phyloP scores from a whole-genome alignment of 164 flowering plant genomes.

The Aristolochia californica region DNA sequence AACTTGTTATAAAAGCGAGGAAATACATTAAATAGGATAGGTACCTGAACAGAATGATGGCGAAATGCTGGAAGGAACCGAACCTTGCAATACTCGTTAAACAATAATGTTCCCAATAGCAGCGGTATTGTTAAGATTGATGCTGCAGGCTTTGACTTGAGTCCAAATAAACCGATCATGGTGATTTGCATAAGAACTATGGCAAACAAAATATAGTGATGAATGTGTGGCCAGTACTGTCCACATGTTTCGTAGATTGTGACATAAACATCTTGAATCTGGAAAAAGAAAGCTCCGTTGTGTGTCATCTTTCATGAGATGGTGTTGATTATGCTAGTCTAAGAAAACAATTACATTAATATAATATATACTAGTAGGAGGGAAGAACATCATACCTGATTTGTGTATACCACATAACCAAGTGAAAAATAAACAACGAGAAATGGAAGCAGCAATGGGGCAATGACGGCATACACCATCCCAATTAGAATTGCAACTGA shows the following conservation, averaged over 20 bases:
- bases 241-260: constrained; percentile 69
- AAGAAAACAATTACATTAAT: no score
- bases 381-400: constrained; percentile 42
- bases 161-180: constrained; percentile 80
- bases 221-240: constrained; percentile 71
- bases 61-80: constrained; percentile 73
- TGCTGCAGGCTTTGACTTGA: constrained; percentile 74
- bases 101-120: constrained; percentile 45
- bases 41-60: constrained; percentile 53
- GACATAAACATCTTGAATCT: constrained; percentile 77
- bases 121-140: constrained; percentile 63
- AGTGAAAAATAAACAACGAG: constrained; percentile 66
- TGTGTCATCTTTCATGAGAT: no score
- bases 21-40: background rate
- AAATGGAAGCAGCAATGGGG: constrained; percentile 83
- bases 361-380: no score
- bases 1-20: background rate
- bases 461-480: constrained; percentile 64
- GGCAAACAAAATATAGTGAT: constrained; percentile 49
- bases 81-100: constrained; percentile 77
- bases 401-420: constrained; percentile 66
- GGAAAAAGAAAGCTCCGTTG: constrained; percentile 13
- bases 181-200: constrained; percentile 76
- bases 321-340: no score
- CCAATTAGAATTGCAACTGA: constrained; percentile 64